Percentiles rank a stretch among this genome's conserved stretches.
These are phyloP conservation scores for Penicillium desertorum DNA, from an alignment of 495 filamentous ascomycete genomes.

Conservation along the genomic window DNA sequence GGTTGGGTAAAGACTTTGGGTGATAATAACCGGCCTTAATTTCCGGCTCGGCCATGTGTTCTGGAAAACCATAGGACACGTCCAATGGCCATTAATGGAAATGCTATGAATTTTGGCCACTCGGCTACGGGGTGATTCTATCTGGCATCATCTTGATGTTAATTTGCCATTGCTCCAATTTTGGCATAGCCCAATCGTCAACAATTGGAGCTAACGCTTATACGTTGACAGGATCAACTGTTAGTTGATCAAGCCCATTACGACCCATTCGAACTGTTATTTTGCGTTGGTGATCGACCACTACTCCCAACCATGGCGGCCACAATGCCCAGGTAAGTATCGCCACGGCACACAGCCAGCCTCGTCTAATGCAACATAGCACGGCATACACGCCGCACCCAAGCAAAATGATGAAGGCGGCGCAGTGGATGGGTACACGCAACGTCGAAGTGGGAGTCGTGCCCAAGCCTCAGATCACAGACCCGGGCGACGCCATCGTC, in stretches of 20 bases:
- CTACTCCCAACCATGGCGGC: slow-evolving; percentile 4
- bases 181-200: not conserved
- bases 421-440: slow-evolving; percentile 29
- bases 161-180: not conserved
- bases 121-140: not conserved
- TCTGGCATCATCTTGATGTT: not conserved
- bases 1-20: not conserved
- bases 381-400: slow-evolving; percentile 26
- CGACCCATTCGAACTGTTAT: not conserved
- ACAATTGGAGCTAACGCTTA: not conserved
- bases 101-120: not conserved
- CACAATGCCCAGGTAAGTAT: slow-evolving; percentile 7
- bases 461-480: slow-evolving; percentile 34
- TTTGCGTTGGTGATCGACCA: not conserved
- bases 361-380: not conserved
- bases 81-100: not conserved
- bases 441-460: slow-evolving; percentile 25
- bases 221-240: not conserved
- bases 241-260: not conserved
- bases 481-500: slow-evolving; percentile 36
- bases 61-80: not conserved
- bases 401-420: slow-evolving; percentile 33
- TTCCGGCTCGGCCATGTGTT: not conserved
- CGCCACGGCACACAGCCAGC: not conserved
- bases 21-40: not conserved